Conservation (phyloP, 164 flowering plant genomes). For the Sedum album region DNA sequence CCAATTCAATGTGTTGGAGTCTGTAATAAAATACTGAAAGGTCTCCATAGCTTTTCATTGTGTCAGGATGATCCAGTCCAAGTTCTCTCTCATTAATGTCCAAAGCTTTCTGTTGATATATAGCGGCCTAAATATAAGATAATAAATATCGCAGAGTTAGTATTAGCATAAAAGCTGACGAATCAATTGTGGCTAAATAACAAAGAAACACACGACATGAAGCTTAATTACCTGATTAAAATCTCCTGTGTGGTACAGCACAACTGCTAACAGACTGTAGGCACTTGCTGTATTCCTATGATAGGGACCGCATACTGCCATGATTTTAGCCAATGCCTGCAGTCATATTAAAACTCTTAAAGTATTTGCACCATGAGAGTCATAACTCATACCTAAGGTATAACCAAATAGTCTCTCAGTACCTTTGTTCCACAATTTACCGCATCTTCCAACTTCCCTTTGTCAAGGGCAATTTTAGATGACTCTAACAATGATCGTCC, state of each 20-base stretch:
- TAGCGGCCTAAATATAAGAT: conserved; percentile 48
- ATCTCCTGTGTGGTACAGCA: conserved; percentile 88
- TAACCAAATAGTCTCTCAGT: conserved; percentile 9
- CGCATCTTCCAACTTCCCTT: conserved; percentile 90
- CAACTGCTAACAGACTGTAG: conserved; percentile 87
- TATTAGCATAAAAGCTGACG: neutral
- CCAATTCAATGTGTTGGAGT: conserved; percentile 80
- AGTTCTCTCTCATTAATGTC: conserved; percentile 94
- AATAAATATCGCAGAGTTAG: neutral
- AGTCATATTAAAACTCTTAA: conserved; percentile 5
- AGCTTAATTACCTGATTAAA: conserved; percentile 65
- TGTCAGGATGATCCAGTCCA: conserved; percentile 93
- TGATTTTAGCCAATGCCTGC: conserved; percentile 74
- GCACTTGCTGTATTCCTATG: conserved; percentile 86
- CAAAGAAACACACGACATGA: neutral
- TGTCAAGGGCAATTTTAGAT: conserved; percentile 79
- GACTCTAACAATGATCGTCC: conserved; percentile 76
- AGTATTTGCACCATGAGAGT: neutral
- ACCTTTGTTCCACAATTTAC: conserved; percentile 81
- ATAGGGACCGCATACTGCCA: conserved; percentile 86
- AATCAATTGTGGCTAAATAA: neutral
- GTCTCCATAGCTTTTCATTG: conserved; percentile 95
- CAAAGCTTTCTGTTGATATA: conserved; percentile 89
- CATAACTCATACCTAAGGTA: neutral
- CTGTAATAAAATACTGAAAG: conserved; percentile 95